These are phyloP conservation scores for Sicyos edulis DNA, from an alignment of 306 rosid genomes.

Conservation along the genomic window DNA sequence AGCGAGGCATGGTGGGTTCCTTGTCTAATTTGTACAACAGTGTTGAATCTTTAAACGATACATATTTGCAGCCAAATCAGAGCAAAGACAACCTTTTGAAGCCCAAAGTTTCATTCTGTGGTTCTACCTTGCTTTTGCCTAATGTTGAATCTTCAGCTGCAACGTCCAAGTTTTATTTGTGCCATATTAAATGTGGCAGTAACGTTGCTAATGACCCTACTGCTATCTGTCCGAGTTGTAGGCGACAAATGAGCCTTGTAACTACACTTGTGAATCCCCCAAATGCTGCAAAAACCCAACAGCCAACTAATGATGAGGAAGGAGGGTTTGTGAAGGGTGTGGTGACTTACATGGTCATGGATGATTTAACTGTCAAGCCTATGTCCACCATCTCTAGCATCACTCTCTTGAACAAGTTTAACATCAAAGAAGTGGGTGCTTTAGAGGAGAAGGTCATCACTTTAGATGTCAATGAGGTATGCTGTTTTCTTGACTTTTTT, in stretches of 20 bases:
- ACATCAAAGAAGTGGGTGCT: slow-evolving; percentile 22
- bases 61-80: neutral
- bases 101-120: neutral
- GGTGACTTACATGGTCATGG: slow-evolving; percentile 34
- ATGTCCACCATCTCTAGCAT: too few species aligned
- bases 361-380: too few species aligned
- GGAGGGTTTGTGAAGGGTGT: slow-evolving; percentile 29
- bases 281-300: neutral
- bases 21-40: slow-evolving; percentile 10
- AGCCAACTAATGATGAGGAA: neutral
- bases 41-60: neutral
- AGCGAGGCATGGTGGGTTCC: slow-evolving; percentile 2
- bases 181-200: neutral
- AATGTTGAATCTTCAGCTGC: neutral
- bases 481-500: too few species aligned
- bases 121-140: neutral
- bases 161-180: neutral
- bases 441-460: slow-evolving; percentile 28
- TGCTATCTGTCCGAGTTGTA: neutral
- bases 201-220: neutral
- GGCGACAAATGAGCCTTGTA: fast-evolving
- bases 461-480: slow-evolving; percentile 22
- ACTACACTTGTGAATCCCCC: neutral
- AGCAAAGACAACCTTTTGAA: slow-evolving; percentile 17
- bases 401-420: slow-evolving; percentile 24